Conservation (phyloP, 1,284 basidiomycete species). For the Takashimella koratensis region DNA sequence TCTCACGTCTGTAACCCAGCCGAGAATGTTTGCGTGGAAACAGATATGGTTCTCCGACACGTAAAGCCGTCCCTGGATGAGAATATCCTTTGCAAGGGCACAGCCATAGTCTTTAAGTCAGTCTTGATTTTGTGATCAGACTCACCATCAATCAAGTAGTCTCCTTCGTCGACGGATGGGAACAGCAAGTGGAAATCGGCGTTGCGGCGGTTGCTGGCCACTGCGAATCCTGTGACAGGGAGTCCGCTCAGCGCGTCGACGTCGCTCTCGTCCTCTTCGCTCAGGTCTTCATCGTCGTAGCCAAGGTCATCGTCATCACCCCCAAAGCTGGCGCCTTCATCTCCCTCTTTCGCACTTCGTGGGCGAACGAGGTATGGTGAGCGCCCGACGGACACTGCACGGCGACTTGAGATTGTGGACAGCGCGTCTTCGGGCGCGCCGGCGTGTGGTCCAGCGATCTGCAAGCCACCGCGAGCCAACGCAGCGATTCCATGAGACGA, state of each 20-base stretch:
- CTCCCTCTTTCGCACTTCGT: conserved; percentile 5
- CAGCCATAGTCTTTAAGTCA: conserved; percentile 82
- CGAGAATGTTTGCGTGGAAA: conserved; percentile 98
- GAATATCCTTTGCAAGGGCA: conserved; percentile 89
- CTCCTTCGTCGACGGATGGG: conserved; percentile 81
- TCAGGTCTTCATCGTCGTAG: conserved; percentile 53
- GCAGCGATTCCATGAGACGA: conserved; percentile 33
- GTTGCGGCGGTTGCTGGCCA: conserved; percentile 91
- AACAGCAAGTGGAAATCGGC: conserved; percentile 95
- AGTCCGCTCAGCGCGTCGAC: conserved; percentile 51
- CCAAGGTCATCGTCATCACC: conserved; percentile 23
- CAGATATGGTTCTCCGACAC: conserved; percentile 98
- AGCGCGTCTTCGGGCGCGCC: conserved; percentile 1
- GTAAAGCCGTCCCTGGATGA: conserved; percentile 93
- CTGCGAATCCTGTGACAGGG: conserved; percentile 88
- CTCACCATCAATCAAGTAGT: conserved; percentile 95
- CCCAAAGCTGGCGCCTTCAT: conserved; percentile 10
- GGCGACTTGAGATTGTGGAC: neutral
- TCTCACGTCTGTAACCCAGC: conserved; percentile 94
- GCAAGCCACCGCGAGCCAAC: conserved; percentile 34
- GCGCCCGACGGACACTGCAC: conserved; percentile 10
- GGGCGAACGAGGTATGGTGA: conserved; percentile 24
- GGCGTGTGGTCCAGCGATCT: conserved; percentile 16
- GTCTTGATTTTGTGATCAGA: conserved; percentile 15
- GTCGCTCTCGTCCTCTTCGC: conserved; percentile 53